phyloP scores from a whole-genome alignment of 352 stramenopile genomes.

The Pythium pyrilobum region DNA sequence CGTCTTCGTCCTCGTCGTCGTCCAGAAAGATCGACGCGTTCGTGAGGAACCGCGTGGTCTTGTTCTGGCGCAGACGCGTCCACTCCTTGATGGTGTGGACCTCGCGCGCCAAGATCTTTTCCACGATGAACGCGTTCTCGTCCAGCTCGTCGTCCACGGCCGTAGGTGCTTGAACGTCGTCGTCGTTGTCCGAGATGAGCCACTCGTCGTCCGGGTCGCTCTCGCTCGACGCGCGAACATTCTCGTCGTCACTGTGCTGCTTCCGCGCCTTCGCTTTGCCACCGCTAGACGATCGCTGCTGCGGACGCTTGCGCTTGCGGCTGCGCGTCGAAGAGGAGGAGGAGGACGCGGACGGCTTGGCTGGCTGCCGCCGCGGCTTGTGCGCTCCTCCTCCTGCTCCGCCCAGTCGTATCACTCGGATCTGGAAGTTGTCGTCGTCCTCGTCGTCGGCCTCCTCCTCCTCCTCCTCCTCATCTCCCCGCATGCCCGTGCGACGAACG shows the following conservation, averaged over 20 bases:
- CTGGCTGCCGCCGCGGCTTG: too few species aligned
- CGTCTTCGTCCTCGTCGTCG: slow-evolving; percentile 38
- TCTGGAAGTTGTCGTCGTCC: slow-evolving; percentile 23
- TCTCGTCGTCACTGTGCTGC: slow-evolving; percentile 1
- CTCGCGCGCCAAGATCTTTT: slow-evolving; percentile 77
- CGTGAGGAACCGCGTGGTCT: slow-evolving; percentile 69
- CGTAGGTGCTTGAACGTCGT: slow-evolving; percentile 3
- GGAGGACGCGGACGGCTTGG: not conserved
- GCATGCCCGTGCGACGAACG: slow-evolving; percentile 1
- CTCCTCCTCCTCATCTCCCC: not conserved
- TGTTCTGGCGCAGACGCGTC: slow-evolving; percentile 65
- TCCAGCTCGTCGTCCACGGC: slow-evolving; percentile 26
- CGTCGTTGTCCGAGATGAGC: slow-evolving; percentile 12
- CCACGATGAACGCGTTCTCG: slow-evolving; percentile 77
- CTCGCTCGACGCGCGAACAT: slow-evolving; percentile 2
- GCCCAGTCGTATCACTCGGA: slow-evolving; percentile 13
- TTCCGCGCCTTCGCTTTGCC: slow-evolving; percentile 7
- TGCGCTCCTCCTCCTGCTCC: slow-evolving; percentile 4
- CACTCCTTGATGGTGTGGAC: slow-evolving; percentile 76
- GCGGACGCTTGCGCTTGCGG: slow-evolving; percentile 22
- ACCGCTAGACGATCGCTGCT: not conserved
- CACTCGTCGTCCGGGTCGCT: slow-evolving; percentile 12
- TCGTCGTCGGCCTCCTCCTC: slow-evolving; percentile 16
- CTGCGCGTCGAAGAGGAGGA: not conserved
- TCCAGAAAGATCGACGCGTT: slow-evolving; percentile 81